Conservation (phyloP, 2,329 filamentous ascomycete genomes). For the Sporothrix brunneoviolacea region DNA sequence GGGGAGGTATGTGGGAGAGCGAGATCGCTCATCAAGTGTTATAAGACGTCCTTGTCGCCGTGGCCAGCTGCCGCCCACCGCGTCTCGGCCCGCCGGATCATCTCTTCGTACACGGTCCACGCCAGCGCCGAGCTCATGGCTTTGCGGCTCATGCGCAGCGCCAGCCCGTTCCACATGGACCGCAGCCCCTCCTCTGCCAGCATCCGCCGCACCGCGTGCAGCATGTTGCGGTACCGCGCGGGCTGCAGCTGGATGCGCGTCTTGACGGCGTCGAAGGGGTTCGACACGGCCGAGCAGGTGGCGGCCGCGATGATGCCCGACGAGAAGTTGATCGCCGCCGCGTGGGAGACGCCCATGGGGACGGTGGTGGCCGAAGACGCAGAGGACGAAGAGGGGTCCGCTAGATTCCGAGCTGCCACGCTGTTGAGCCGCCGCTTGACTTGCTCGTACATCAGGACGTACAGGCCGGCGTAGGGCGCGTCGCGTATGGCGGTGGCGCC, state of each 20-base stretch:
- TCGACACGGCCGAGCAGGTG: constrained; percentile 80
- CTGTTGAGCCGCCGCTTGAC: constrained; percentile 57
- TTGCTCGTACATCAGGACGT: constrained; percentile 90
- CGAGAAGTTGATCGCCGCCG: constrained; percentile 72
- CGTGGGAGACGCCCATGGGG: constrained; percentile 35
- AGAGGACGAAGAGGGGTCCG: no score
- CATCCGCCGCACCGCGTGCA: constrained; percentile 71
- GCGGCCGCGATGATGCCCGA: constrained; percentile 77
- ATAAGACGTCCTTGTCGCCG: neutral
- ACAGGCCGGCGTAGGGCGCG: constrained; percentile 93
- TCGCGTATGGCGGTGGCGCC: constrained; percentile 89
- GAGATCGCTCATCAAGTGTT: no score
- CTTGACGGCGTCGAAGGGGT: constrained; percentile 95
- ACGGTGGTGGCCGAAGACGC: neutral
- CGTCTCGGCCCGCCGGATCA: constrained; percentile 63
- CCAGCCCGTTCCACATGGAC: constrained; percentile 79
- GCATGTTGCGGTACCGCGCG: constrained; percentile 71
- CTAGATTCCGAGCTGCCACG: constrained; percentile 12
- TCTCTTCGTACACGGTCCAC: constrained; percentile 95
- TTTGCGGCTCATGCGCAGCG: constrained; percentile 81
- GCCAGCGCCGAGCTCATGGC: constrained; percentile 89
- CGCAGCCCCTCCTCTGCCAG: constrained; percentile 71
- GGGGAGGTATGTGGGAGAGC: no score
- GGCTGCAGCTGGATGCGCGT: constrained; percentile 91
- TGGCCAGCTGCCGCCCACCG: constrained; percentile 22